Evolutionary conservation across 495 filamentous ascomycete genomes (phyloP), one percentile per base, ranked within the genome.

Genomic region (Aspergillus affinis): DNA sequence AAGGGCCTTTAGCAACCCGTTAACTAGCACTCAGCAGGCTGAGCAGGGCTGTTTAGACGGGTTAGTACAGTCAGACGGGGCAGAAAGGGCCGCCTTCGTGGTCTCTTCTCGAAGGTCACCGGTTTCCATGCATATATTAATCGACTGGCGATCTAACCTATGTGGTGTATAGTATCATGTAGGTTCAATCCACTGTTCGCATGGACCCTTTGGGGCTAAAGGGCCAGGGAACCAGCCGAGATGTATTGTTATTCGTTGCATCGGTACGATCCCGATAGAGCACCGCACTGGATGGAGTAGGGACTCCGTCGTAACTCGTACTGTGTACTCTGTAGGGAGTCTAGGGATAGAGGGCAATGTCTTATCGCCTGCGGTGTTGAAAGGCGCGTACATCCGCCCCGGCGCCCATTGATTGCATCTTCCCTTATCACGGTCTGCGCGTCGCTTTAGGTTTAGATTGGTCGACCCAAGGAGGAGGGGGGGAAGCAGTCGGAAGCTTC

Each of bases 111-210:
- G 61, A 64, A 64, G 61, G 48, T 46, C 57, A 48, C 30, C 52
- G 44, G 45, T 53, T 57, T 64, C 61, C 54, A 64, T 60, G 58
- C 54, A 58, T 61, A 50, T 29, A 54, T 64, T 60, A 50, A 55
- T 36, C 57, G 46, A 51, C 36, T 20, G 48, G 48, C 26, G 32
- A 19, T 27, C 61, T 63, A 63, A 54, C 56, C 51, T 3, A 4
- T 51, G 48, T 29, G 15, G 56, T 41, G 36, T 41, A 10, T 41
- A 41, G 36, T 41, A 17, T 41, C 36, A 41, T 41, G 36, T 41
- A 41, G 2, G 12, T 53, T 49, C 59, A 56, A 50, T 30, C 18
- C 18, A 18, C 47, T 47, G 52, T 27, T 59, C 23, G 56, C 55
- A 51, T 51, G 52, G 61, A 56, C 55, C 61, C 46, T 51, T 45